Percentiles rank a stretch among this genome's conserved stretches.
These are phyloP conservation scores for Rhodotorula sp. DNA, from an alignment of 1,284 basidiomycete species.

Conservation along the genomic window DNA sequence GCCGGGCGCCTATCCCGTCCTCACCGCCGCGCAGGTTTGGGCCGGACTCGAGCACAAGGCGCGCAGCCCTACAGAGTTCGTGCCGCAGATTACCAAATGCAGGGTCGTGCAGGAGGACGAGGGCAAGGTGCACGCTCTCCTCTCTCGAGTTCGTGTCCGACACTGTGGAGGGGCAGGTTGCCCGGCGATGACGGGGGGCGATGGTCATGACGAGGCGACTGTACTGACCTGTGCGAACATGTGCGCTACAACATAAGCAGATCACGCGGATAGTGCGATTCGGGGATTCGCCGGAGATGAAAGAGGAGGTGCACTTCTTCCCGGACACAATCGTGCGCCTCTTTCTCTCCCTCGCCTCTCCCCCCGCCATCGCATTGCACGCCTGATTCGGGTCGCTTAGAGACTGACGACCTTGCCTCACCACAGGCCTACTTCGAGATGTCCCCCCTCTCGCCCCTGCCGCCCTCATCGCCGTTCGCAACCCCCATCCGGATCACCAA, in stretches of 20 bases:
- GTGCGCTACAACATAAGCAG: neutral
- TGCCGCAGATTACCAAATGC: slow-evolving; percentile 12
- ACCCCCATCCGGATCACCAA: slow-evolving; percentile 17
- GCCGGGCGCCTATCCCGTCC: slow-evolving; percentile 5
- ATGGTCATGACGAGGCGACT: no score
- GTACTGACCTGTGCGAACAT: no score
- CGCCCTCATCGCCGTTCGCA: neutral
- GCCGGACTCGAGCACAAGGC: slow-evolving; percentile 18
- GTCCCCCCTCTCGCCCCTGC: neutral
- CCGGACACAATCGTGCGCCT: slow-evolving; percentile 10
- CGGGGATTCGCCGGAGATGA: neutral
- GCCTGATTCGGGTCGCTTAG: neutral
- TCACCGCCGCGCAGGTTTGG: slow-evolving; percentile 23
- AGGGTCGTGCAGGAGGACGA: slow-evolving; percentile 19
- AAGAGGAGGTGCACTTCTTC: slow-evolving; percentile 14
- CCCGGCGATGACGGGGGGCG: neutral
- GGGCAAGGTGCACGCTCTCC: slow-evolving; percentile 23
- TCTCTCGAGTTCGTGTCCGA: neutral
- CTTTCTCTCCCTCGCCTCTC: neutral
- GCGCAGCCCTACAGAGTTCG: slow-evolving; percentile 17
- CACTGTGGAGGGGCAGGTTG: neutral
- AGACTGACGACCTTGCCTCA: no score
- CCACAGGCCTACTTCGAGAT: slow-evolving; percentile 32
- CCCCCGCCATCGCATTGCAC: neutral
- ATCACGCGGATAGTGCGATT: slow-evolving; percentile 16